Evolutionary conservation across 1,284 basidiomycete genomes (phyloP), one percentile per base, ranked within the genome.

Genomic region (Ganoderma multipileum): DNA sequence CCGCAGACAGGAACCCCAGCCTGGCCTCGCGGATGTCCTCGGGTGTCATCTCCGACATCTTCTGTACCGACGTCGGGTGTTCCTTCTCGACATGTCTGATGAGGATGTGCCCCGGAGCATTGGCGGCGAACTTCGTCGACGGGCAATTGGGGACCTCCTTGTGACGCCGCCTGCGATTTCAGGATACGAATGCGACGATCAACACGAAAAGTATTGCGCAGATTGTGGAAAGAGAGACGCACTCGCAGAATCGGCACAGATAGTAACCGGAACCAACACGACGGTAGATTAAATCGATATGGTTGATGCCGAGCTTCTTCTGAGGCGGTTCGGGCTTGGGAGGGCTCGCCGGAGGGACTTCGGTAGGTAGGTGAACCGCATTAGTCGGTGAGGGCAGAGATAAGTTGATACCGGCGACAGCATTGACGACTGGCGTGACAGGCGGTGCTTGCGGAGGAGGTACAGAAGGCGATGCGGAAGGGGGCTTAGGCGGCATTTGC

Each of bases 191-290:
- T n/a, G 50, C 14, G 7, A 16, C 23, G 63, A 59, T 42, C 62
- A 59, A 33, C 26, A 39, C 12, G 16, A 9, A 58, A 39, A 30
- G 2, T 0, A n/a, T n/a, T 12, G 63, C 36, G n/a, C n/a, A 54
- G 18, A 18, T 28, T 54, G 62, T 26, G 63, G 33, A 8, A 50
- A 36, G 52, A 41, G 23, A 26, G 14, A 73, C 72, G 47, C 64
- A 74, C 76, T 62, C 52, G 73, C 76, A 77, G 59, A 76, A 67
- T 2, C 70, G 68, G 64, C 76, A 77, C 38, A 61, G 41, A 63
- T 72, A 65, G 67, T 64, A 61, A 50, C 59, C 63, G 30, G 42
- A 63, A 2, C 18, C n/a, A 6, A 57, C 66, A 3, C 57, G 57
- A 23, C 73, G 59, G 71, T 76, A 77, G 8, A 73, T 68, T 33